These are phyloP conservation scores for Gentiana dahurica DNA, from an alignment of 257 asterid genomes.

Conservation along the genomic window DNA sequence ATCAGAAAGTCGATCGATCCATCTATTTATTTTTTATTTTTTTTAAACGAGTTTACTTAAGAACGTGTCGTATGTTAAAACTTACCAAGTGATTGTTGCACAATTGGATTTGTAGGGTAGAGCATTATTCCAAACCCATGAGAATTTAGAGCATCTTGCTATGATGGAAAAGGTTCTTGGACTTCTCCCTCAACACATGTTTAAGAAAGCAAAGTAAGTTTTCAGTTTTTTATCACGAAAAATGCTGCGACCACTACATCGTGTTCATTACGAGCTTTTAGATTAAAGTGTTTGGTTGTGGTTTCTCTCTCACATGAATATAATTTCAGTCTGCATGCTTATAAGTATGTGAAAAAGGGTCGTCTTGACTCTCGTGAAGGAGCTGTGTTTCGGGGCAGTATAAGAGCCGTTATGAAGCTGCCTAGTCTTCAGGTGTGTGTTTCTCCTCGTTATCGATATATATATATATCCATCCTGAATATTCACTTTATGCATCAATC, in stretches of 20 bases:
- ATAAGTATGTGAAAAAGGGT: constrained; percentile 64
- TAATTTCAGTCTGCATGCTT: constrained; percentile 52
- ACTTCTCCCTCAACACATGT: constrained; percentile 62
- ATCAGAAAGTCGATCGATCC: too few species aligned
- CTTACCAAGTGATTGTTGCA: not conserved
- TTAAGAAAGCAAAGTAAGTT: constrained; percentile 70
- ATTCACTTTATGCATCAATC: too few species aligned
- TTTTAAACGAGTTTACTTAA: not conserved
- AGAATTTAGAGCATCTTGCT: constrained; percentile 87
- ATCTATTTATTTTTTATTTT: not conserved
- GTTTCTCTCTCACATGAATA: too few species aligned
- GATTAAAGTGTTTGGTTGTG: not conserved
- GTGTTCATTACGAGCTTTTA: not conserved
- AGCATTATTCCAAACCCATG: constrained; percentile 87
- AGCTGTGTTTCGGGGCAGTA: constrained; percentile 73
- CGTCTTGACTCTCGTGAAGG: constrained; percentile 86
- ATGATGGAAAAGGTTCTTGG: constrained; percentile 97
- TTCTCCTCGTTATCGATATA: not conserved
- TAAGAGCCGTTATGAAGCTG: constrained; percentile 59
- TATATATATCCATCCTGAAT: too few species aligned
- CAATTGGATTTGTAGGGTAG: constrained; percentile 40
- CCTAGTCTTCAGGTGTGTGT: constrained; percentile 52
- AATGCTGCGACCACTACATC: too few species aligned
- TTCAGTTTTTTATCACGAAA: not conserved
- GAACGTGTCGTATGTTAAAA: not conserved